Evolutionary conservation across 768 basidiomycete species (phyloP).

Genomic region (Leccinellum luteum): DNA sequence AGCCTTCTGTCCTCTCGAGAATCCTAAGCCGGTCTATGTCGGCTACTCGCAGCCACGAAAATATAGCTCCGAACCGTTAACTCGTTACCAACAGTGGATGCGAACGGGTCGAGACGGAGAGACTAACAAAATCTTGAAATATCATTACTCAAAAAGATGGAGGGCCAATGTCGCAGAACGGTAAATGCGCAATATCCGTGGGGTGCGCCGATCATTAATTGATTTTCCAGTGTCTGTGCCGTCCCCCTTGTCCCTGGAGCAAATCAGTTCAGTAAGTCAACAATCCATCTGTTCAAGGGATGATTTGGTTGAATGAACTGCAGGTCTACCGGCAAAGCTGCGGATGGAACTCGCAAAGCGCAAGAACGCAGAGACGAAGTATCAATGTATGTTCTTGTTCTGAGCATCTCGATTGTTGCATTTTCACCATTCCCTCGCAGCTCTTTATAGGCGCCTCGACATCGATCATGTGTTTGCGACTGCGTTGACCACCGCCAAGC

Average conservation of each 20-base stretch:
- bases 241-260: constrained; percentile 53
- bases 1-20: constrained; percentile 40
- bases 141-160: constrained; percentile 57
- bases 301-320: neutral
- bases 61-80: constrained; percentile 45
- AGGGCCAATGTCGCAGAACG: constrained; percentile 46
- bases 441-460: constrained; percentile 56
- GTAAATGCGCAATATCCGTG: constrained; percentile 30
- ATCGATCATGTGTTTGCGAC: constrained; percentile 56
- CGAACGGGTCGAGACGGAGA: constrained; percentile 25
- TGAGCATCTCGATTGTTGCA: neutral
- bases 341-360: constrained; percentile 35
- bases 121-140: constrained; percentile 36
- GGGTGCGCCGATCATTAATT: neutral
- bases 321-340: constrained; percentile 45
- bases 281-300: neutral
- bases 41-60: constrained; percentile 46
- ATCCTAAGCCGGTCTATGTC: constrained; percentile 23
- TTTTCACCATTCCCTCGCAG: constrained; percentile 31
- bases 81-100: constrained; percentile 41
- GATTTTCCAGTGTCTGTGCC: constrained; percentile 42
- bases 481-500: constrained; percentile 55
- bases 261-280: constrained; percentile 47
- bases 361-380: constrained; percentile 24
- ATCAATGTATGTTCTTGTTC: constrained; percentile 24